Evolutionary conservation across 2,329 filamentous ascomycete species (phyloP).

Genomic region (Aureobasidium vineae): DNA sequence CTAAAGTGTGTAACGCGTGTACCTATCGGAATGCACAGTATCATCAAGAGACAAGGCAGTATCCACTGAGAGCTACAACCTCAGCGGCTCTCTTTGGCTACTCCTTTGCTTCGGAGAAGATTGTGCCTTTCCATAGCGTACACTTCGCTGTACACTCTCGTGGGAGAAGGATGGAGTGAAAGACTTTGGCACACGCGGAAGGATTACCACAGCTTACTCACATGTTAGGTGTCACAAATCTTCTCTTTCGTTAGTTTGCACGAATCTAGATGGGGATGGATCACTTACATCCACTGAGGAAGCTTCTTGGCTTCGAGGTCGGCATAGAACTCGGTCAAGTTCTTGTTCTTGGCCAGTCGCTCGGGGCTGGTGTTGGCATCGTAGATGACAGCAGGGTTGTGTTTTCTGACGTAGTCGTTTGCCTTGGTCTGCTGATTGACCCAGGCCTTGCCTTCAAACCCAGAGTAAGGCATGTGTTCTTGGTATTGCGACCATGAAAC

Average conservation of each 20-base stretch:
- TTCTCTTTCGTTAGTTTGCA: not conserved
- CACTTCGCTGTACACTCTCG: too few species aligned
- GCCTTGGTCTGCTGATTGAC: slow-evolving; percentile 63
- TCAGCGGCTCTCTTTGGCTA: too few species aligned
- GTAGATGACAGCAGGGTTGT: slow-evolving; percentile 66
- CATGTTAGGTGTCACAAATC: slow-evolving; percentile 59
- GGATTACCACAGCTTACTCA: not conserved
- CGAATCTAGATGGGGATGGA: slow-evolving; percentile 20
- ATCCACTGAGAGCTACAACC: too few species aligned
- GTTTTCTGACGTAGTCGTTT: slow-evolving; percentile 81
- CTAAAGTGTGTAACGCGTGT: too few species aligned
- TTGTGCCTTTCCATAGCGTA: too few species aligned
- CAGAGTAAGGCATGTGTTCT: slow-evolving; percentile 72
- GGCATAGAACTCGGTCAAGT: slow-evolving; percentile 65
- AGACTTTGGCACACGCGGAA: too few species aligned
- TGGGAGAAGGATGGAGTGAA: too few species aligned
- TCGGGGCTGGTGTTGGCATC: slow-evolving; percentile 59
- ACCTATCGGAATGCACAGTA: too few species aligned
- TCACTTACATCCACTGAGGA: slow-evolving; percentile 62
- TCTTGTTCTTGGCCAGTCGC: slow-evolving; percentile 70
- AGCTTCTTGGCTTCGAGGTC: slow-evolving; percentile 64
- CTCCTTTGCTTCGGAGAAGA: too few species aligned
- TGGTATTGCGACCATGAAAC: slow-evolving; percentile 63
- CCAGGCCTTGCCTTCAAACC: slow-evolving; percentile 64
- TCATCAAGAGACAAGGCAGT: too few species aligned